Evolutionary conservation across 1,139 yeast genomes (phyloP).

Genomic region (Zhuliangozyma parablackwelliae): DNA sequence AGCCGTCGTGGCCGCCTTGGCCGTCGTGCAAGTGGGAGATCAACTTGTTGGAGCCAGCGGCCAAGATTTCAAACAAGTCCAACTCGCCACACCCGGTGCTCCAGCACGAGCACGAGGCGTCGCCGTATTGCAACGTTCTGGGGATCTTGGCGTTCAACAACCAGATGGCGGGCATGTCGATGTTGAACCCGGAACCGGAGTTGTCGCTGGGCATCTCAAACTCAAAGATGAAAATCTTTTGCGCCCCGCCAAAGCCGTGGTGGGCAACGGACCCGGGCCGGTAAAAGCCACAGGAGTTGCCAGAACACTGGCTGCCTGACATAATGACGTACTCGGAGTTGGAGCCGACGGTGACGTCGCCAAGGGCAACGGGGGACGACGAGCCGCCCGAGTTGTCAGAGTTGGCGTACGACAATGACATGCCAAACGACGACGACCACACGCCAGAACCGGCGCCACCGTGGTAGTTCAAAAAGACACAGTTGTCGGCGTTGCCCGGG

Average conservation of each 20-base stretch:
- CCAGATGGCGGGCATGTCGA: conserved; percentile 79
- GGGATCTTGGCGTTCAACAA: conserved; percentile 72
- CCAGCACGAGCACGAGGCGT: conserved; percentile 70
- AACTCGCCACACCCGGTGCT: conserved; percentile 76
- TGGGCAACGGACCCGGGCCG: conserved; percentile 69
- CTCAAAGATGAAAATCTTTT: conserved; percentile 69
- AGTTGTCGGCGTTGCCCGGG: conserved; percentile 55
- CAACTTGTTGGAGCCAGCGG: conserved; percentile 66
- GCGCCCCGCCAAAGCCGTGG: conserved; percentile 64
- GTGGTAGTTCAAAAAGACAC: conserved; percentile 77
- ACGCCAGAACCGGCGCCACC: conserved; percentile 86
- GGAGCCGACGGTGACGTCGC: conserved; percentile 48
- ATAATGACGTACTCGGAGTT: conserved; percentile 58
- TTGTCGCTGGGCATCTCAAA: conserved; percentile 58
- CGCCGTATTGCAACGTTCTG: conserved; percentile 71
- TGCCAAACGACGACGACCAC: conserved; percentile 82
- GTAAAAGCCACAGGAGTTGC: conserved; percentile 60
- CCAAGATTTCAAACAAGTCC: conserved; percentile 73
- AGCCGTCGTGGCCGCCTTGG: conserved; percentile 60
- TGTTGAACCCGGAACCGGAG: conserved; percentile 29
- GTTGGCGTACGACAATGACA: conserved; percentile 81
- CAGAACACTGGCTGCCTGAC: conserved; percentile 55
- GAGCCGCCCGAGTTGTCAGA: conserved; percentile 74
- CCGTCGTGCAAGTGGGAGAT: conserved; percentile 83
- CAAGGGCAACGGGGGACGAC: conserved; percentile 50